Conservation (phyloP, 2,329 filamentous ascomycete genomes). For the Chrysosporium keratinophilum region DNA sequence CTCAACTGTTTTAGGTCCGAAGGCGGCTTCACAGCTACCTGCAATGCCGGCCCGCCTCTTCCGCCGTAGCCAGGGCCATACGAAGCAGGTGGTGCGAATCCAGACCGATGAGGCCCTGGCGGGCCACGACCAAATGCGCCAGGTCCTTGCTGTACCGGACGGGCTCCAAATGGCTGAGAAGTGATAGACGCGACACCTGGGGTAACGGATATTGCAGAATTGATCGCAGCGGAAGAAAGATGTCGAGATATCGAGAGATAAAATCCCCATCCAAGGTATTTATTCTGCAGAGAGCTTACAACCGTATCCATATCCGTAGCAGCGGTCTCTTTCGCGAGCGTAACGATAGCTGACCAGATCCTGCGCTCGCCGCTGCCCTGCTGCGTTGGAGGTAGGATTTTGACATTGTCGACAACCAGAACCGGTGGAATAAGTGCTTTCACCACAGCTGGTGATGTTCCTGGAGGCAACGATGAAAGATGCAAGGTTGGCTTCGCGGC, state of each 20-base stretch:
- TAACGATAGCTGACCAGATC: constrained; percentile 67
- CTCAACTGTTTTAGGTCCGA: constrained; percentile 66
- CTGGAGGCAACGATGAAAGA: constrained; percentile 45
- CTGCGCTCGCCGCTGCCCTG: constrained; percentile 49
- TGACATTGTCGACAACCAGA: constrained; percentile 61
- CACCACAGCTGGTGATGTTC: constrained; percentile 41
- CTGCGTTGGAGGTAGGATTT: constrained; percentile 51
- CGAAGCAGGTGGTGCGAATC: constrained; percentile 67
- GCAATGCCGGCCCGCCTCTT: constrained; percentile 43
- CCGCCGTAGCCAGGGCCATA: constrained; percentile 46
- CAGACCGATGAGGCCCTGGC: constrained; percentile 45
- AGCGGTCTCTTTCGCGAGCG: constrained; percentile 66
- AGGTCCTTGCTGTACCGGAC: constrained; percentile 45
- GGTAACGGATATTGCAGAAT: constrained; percentile 42
- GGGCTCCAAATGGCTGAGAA: constrained; percentile 68
- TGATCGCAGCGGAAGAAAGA: constrained; percentile 64
- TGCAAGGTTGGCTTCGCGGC: constrained; percentile 47
- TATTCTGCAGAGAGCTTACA: constrained; percentile 68
- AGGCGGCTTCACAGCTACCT: constrained; percentile 65
- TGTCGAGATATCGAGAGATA: constrained; percentile 71
- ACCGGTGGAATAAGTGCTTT: constrained; percentile 43
- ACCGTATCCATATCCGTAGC: constrained; percentile 72
- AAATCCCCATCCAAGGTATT: constrained; percentile 75
- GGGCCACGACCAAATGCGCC: constrained; percentile 27
- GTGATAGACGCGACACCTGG: constrained; percentile 39